phyloP scores from a whole-genome alignment of 306 rosid genomes.

The cucumber (Cucumis sativus) region DNA sequence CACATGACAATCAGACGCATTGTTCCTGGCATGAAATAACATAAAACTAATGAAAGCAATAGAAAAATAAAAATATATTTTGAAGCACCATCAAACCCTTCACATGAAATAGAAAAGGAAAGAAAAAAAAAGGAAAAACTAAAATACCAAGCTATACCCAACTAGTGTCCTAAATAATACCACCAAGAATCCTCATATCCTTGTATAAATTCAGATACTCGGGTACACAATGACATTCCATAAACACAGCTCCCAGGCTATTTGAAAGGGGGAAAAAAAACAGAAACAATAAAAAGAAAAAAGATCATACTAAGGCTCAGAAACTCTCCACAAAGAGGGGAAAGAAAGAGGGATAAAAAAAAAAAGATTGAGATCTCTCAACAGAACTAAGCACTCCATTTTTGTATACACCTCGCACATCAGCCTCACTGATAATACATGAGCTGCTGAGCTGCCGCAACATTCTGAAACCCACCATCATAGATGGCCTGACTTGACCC shows the following conservation, averaged over 20 bases:
- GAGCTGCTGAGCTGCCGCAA: slow-evolving; percentile 84
- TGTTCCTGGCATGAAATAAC: neutral
- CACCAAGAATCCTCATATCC: slow-evolving; percentile 2
- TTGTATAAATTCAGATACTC: slow-evolving; percentile 2
- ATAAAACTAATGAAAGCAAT: neutral
- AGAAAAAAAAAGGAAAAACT: neutral
- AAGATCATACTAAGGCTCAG: slow-evolving; percentile 31
- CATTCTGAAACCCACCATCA: slow-evolving; percentile 89
- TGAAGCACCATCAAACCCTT: neutral
- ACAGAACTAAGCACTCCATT: slow-evolving; percentile 11
- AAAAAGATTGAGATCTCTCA: slow-evolving; percentile 15
- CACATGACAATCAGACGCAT: no score
- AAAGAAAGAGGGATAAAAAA: slow-evolving; percentile 13
- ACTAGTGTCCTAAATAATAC: neutral
- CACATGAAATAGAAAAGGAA: neutral
- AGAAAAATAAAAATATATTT: neutral
- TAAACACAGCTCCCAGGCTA: neutral
- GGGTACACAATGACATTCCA: slow-evolving; percentile 3
- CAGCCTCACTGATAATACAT: slow-evolving; percentile 77
- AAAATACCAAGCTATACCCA: neutral
- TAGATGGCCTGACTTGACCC: slow-evolving; percentile 96
- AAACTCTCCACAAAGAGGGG: slow-evolving; percentile 17
- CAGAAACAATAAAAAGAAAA: neutral
- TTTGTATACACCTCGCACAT: neutral
- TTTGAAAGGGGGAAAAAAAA: neutral